These are phyloP conservation scores for Penicillium hordei DNA, from an alignment of 2,329 filamentous ascomycete species.

Conservation along the genomic window DNA sequence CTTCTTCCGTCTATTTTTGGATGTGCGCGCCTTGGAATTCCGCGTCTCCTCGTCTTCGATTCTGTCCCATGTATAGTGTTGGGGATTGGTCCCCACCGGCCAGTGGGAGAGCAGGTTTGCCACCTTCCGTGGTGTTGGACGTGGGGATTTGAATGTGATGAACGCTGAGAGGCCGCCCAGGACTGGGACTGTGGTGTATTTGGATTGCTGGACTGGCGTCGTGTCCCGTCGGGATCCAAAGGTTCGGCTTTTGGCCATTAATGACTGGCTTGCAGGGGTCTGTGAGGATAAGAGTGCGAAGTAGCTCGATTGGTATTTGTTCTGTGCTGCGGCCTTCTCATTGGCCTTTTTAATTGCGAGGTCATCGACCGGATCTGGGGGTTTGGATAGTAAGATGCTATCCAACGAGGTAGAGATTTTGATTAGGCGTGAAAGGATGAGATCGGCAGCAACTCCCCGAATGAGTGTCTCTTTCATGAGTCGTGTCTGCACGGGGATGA, in stretches of 20 bases:
- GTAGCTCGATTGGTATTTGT: slow-evolving; percentile 4
- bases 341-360: background rate
- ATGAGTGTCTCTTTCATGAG: slow-evolving; percentile 42
- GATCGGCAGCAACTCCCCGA: slow-evolving; percentile 37
- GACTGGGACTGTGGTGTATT: slow-evolving; percentile 1
- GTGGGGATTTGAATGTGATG: slow-evolving; percentile 28
- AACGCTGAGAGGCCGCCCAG: slow-evolving; percentile 31
- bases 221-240: background rate
- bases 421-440: slow-evolving; percentile 37
- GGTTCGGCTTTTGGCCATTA: background rate
- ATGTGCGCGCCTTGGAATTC: slow-evolving; percentile 14
- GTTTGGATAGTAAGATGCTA: background rate
- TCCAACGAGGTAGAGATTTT: slow-evolving; percentile 16
- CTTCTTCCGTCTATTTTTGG: slow-evolving; percentile 31
- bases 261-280: slow-evolving; percentile 2
- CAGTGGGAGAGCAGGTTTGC: slow-evolving; percentile 39
- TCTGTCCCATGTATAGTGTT: slow-evolving; percentile 36
- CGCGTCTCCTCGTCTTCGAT: slow-evolving; percentile 26
- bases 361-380: background rate
- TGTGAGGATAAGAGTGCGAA: slow-evolving; percentile 6
- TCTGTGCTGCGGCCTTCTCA: slow-evolving; percentile 2
- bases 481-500: slow-evolving; percentile 39
- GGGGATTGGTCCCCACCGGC: slow-evolving; percentile 35
- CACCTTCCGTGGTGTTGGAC: slow-evolving; percentile 25
- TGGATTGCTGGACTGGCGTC: background rate